Evolutionary conservation across 2,329 filamentous ascomycete species (phyloP), one percentile per base, ranked within the genome.

Genomic region (Colletotrichum tropicale): DNA sequence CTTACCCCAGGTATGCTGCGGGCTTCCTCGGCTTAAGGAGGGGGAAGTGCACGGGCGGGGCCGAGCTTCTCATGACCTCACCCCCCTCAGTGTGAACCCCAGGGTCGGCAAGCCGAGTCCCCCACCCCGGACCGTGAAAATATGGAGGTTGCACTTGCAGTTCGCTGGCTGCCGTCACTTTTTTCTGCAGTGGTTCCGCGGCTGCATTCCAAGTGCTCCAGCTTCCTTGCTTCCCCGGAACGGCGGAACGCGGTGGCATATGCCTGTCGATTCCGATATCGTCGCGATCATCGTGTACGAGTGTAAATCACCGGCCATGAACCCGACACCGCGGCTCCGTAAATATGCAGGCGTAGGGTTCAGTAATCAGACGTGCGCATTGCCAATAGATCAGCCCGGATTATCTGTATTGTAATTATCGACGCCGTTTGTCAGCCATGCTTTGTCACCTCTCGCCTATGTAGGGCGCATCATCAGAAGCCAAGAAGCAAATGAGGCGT

Each of bases 11-110:
- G 58, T 69, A 52, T 58, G 32, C 64, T 74, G 48, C 70, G 74
- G 74, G 58, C 74, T 74, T 76, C 74, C 74, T 76, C 74, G 74
- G 70, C 70, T 76, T 76, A 76, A 74, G 61, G 70, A 73, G 70
- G 61, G 56, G 73, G 64, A 52, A 66, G 26, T 34, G 52, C 70
- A 62, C 43, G 70, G 74, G 74, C 70, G 74, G 74, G 74, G 74
- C 74, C 74, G 70, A 76, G 70, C 70, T 76, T 52, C 21, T 15
- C 26, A 28, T 74, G 73, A 75, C 64, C 62, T 75, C 73, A 75
- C 70, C 24, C 34, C n/a, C 66, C 34, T 48, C 38, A 43, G 18
- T n/a, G 38, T 43, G 38, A 60, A 61, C 64, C 62, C 62, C 62
- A 61, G 62, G 52, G 52, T 75, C 30, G 58, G 64, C 48, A 70